These are phyloP conservation scores for Boletus insuetus DNA, from an alignment of 768 basidiomycete species.

Conservation along the genomic window DNA sequence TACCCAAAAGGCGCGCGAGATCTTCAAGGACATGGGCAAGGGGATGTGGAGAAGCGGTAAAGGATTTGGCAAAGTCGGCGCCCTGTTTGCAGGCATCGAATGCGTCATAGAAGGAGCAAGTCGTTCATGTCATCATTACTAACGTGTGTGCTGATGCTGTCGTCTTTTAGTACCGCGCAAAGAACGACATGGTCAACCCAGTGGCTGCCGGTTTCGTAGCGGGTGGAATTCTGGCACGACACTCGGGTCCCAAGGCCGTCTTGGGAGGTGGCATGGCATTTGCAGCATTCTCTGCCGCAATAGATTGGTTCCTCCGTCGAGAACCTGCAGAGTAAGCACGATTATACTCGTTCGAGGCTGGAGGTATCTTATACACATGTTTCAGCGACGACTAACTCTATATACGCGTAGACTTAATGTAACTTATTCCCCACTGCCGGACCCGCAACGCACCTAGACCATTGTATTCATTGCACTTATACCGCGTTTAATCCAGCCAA, in stretches of 20 bases:
- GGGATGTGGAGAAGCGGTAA: conserved; percentile 90
- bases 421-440: conserved; percentile 17
- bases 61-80: conserved; percentile 93
- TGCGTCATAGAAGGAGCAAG: conserved; percentile 92
- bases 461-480: conserved; percentile 19
- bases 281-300: conserved; percentile 88
- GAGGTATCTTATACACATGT: conserved; percentile 3
- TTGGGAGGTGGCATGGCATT: conserved; percentile 90
- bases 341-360: not conserved
- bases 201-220: conserved; percentile 84
- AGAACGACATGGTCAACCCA: conserved; percentile 92
- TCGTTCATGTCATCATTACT: conserved; percentile 15
- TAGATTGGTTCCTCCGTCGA: conserved; percentile 78
- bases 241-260: conserved; percentile 83
- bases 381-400: conserved; percentile 39
- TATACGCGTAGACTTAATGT: not conserved
- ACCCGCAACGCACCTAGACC: conserved; percentile 10
- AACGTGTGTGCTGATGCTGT: not conserved
- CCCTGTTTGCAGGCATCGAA: conserved; percentile 91
- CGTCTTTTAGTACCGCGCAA: conserved; percentile 79
- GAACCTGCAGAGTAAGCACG: conserved; percentile 72
- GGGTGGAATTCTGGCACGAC: conserved; percentile 84
- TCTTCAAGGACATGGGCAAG: conserved; percentile 92
- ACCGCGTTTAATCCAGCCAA: conserved; percentile 15
- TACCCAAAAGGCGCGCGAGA: conserved; percentile 75